Evolutionary conservation across 495 filamentous ascomycete genomes (phyloP).

Genomic region (Aspergillus egyptiacus): DNA sequence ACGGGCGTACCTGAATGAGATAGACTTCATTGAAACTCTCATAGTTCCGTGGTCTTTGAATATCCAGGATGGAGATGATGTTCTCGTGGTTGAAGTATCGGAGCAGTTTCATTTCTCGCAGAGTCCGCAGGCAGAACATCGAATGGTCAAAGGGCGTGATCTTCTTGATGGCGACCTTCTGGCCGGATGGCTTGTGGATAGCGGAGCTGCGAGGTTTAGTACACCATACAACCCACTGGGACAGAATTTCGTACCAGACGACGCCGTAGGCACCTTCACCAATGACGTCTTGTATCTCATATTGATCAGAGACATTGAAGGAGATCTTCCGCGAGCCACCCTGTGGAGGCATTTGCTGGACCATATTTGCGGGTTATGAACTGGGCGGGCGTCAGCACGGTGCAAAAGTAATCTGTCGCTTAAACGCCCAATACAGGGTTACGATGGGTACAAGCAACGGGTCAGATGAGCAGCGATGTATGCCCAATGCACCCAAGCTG

Average conservation of each 20-base stretch:
- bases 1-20: constrained; percentile 76
- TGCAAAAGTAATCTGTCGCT: too few relatives aligned
- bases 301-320: constrained; percentile 99
- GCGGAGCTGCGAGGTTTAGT: constrained; percentile 65
- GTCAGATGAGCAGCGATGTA: neutral
- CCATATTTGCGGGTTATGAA: constrained; percentile 31
- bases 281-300: constrained; percentile 98
- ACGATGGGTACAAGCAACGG: neutral
- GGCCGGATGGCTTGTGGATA: constrained; percentile 94
- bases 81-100: constrained; percentile 99
- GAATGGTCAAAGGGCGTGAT: constrained; percentile 99
- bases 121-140: constrained; percentile 96
- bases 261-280: constrained; percentile 99
- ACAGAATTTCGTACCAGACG: constrained; percentile 67
- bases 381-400: constrained; percentile 12
- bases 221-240: neutral
- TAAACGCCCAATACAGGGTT: neutral
- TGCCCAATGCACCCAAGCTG: neutral
- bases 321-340: constrained; percentile 89
- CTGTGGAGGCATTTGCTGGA: constrained; percentile 41
- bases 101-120: constrained; percentile 98
- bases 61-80: constrained; percentile 98
- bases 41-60: constrained; percentile 94
- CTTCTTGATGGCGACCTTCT: constrained; percentile 99
- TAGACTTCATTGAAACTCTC: constrained; percentile 98